phyloP scores from a whole-genome alignment of 2,329 filamentous ascomycete genomes.

The Calonectria pseudoturangicola region DNA sequence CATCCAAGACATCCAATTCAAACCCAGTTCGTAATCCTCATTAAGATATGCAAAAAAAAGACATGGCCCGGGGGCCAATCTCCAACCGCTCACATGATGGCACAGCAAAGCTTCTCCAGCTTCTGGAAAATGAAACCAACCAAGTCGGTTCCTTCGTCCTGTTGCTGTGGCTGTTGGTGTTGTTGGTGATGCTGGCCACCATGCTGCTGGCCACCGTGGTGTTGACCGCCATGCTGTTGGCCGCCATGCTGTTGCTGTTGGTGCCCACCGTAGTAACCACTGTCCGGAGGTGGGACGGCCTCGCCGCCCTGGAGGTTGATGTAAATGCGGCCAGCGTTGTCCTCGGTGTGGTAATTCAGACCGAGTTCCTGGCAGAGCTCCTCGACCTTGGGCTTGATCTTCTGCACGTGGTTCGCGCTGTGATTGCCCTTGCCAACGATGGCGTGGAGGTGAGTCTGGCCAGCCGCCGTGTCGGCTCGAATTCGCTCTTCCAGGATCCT shows the following conservation, averaged over 20 bases:
- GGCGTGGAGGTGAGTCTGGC: constrained; percentile 90
- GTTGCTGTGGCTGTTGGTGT: constrained; percentile 65
- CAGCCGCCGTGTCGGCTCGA: constrained; percentile 81
- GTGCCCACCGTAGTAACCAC: constrained; percentile 61
- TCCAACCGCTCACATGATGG: constrained; percentile 77
- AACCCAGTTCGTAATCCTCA: constrained; percentile 18
- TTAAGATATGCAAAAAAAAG: constrained; percentile 35
- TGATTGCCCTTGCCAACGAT: constrained; percentile 98
- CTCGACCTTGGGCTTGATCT: constrained; percentile 96
- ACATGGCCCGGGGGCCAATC: constrained; percentile 33
- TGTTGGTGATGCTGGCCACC: constrained; percentile 65
- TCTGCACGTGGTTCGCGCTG: constrained; percentile 86
- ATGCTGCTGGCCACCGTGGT: constrained; percentile 65
- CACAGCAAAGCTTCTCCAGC: constrained; percentile 82
- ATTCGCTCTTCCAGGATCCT: constrained; percentile 92
- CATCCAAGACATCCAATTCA: constrained; percentile 4
- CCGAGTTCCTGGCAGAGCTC: constrained; percentile 88
- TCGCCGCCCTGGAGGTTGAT: constrained; percentile 87
- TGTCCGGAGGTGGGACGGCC: constrained; percentile 67
- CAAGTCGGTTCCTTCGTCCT: constrained; percentile 75
- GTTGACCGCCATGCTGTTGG: constrained; percentile 65
- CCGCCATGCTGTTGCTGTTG: constrained; percentile 54
- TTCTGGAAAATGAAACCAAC: constrained; percentile 77
- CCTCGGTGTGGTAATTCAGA: constrained; percentile 88
- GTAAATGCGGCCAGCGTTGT: constrained; percentile 92